These are phyloP conservation scores for Ogataea allantospora DNA, from an alignment of 805 yeast genomes.

Conservation along the genomic window DNA sequence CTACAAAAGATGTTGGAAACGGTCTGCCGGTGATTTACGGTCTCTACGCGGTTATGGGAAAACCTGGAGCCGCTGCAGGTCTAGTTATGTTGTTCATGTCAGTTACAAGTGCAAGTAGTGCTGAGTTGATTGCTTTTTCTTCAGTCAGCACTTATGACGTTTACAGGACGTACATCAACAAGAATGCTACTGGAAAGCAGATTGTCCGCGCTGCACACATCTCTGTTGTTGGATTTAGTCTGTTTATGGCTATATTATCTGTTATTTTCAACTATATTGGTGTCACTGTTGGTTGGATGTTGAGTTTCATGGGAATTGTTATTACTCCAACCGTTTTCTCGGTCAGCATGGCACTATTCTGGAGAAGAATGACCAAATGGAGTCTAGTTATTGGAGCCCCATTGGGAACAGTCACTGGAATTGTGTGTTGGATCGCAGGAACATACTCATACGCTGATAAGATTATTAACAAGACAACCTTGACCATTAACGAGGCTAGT, in stretches of 20 bases:
- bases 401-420: conserved; percentile 31
- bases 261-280: conserved; percentile 37
- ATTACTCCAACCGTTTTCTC: conserved; percentile 38
- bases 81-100: conserved; percentile 38
- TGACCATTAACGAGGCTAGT: conserved; percentile 4
- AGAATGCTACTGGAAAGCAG: conserved; percentile 41
- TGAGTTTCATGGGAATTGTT: conserved; percentile 5
- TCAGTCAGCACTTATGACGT: conserved; percentile 46
- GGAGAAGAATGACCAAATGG: conserved; percentile 30
- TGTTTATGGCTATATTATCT: conserved; percentile 39
- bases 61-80: conserved; percentile 34
- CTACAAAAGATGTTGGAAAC: conserved; percentile 30
- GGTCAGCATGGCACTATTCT: conserved; percentile 34
- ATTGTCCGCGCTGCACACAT: conserved; percentile 43
- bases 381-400: conserved; percentile 36
- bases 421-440: conserved; percentile 34
- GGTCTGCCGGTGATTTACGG: conserved; percentile 35
- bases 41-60: conserved; percentile 34
- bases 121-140: conserved; percentile 41
- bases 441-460: conserved; percentile 21
- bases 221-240: conserved; percentile 40
- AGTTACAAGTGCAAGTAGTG: conserved; percentile 42
- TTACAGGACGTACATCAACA: conserved; percentile 43
- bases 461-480: conserved; percentile 19
- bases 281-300: conserved; percentile 36